These are phyloP conservation scores for Cyclocybe aegerita DNA, from an alignment of 768 basidiomycete species.

Conservation along the genomic window DNA sequence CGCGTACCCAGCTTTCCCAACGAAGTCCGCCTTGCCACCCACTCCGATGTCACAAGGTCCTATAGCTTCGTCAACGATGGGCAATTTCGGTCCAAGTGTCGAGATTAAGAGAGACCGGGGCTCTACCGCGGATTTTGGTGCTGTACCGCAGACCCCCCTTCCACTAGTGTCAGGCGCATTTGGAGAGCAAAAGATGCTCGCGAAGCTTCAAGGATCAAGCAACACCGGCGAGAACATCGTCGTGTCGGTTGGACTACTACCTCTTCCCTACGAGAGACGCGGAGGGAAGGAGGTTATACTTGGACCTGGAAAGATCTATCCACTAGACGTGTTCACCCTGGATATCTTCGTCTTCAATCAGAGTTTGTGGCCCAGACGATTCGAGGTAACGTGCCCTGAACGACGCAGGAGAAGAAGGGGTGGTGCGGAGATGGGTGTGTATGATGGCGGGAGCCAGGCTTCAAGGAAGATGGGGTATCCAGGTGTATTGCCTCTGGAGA, in stretches of 20 bases:
- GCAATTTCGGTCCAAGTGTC: conserved; percentile 54
- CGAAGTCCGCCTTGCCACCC: conserved; percentile 42
- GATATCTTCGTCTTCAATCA: conserved; percentile 90
- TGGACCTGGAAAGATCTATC: conserved; percentile 56
- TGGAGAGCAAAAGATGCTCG: conserved; percentile 35
- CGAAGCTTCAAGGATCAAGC: conserved; percentile 27
- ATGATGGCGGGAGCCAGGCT: conserved; percentile 26
- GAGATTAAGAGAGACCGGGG: conserved; percentile 68
- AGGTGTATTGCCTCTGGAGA: conserved; percentile 75
- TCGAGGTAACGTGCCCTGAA: conserved; percentile 73
- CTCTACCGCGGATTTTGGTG: conserved; percentile 27
- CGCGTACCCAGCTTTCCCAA: conserved; percentile 70
- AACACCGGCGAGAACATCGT: conserved; percentile 58
- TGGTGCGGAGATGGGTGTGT: conserved; percentile 27
- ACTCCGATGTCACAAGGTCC: conserved; percentile 59
- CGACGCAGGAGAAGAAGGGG: conserved; percentile 43
- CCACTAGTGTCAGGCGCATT: conserved; percentile 48
- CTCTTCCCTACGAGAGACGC: conserved; percentile 17
- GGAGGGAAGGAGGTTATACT: conserved; percentile 18
- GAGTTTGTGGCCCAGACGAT: conserved; percentile 70
- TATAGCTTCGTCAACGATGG: conserved; percentile 46
- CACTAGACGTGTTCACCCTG: conserved; percentile 72
- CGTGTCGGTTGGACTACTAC: conserved; percentile 62
- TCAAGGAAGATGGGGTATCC: conserved; percentile 43
- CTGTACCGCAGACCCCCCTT: conserved; percentile 52